Percentiles rank a stretch among this genome's conserved stretches.
Conservation (phyloP, 2,329 filamentous ascomycete genomes). For the Calcarisporium arbuscula region DNA sequence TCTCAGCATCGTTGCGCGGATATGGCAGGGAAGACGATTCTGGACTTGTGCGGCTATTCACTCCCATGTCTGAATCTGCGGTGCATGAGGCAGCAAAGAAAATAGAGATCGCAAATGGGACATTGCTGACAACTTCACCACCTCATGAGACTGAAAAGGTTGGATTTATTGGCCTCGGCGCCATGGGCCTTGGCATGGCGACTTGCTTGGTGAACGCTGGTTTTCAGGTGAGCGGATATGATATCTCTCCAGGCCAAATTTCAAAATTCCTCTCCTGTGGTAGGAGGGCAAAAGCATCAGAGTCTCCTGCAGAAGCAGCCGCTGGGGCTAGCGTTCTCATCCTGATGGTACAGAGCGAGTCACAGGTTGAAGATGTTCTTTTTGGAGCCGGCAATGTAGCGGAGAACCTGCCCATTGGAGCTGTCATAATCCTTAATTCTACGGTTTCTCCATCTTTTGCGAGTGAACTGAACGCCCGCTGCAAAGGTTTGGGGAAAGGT, state of each 20-base stretch:
- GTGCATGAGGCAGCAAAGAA: too few species aligned
- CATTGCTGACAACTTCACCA: slow-evolving; percentile 14
- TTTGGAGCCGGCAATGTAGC: slow-evolving; percentile 24
- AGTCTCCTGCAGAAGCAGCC: slow-evolving; percentile 21
- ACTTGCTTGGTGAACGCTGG: slow-evolving; percentile 24
- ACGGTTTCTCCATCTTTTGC: slow-evolving; percentile 28
- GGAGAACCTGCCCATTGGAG: slow-evolving; percentile 16
- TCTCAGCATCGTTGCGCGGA: slow-evolving; percentile 19
- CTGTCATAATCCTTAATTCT: slow-evolving; percentile 27
- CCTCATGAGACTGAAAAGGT: slow-evolving; percentile 21
- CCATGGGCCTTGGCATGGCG: slow-evolving; percentile 33
- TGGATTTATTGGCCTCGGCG: slow-evolving; percentile 29
- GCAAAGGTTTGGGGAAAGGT: slow-evolving; percentile 17
- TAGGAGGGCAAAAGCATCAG: slow-evolving; percentile 15
- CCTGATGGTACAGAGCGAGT: slow-evolving; percentile 29
- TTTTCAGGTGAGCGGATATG: slow-evolving; percentile 26
- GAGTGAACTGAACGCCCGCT: slow-evolving; percentile 11
- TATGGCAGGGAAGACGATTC: slow-evolving; percentile 22
- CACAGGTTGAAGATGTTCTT: slow-evolving; percentile 24
- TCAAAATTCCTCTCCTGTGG: slow-evolving; percentile 21
- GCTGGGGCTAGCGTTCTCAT: slow-evolving; percentile 23
- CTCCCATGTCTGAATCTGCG: slow-evolving; percentile 9
- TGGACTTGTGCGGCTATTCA: slow-evolving; percentile 20
- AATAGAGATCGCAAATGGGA: too few species aligned
- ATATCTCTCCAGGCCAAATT: slow-evolving; percentile 22